Base-by-base conservation (phyloP, 495 filamentous ascomycete genomes). In the Penicillium antarcticum region DNA sequence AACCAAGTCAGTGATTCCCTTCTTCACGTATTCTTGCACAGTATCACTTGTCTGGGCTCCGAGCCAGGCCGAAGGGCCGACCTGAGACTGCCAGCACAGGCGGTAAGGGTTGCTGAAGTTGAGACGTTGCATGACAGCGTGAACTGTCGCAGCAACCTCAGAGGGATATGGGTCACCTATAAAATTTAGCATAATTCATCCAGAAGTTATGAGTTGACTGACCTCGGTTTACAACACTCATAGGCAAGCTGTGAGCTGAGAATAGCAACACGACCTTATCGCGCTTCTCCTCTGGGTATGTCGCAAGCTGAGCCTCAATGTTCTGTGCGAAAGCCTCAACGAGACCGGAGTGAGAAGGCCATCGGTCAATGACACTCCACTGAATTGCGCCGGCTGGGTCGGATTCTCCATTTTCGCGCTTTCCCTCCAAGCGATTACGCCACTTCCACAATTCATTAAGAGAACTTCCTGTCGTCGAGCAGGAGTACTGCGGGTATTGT, bases 401-500 rank as follows among this genome's bases (percentile, higher is more conserved):
- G 18, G 70, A 66, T 52, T 73, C 72, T 18, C 72, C 76, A 34
- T 75, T 71, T 23, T 67, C 66, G 37, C 76, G 74, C 70, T 88
- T 89, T 6, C 87, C 87, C 74, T 99, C 95, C 51, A 97, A 69
- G 53, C 91, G 82, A 58, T 87, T 87, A 50, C 91, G 78, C 88
- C 91, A 95, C 70, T 92, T 95, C 95, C 95, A 99, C 36, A 99
- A 66, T 72, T 99, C 95, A 61, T 97, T 99, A 45, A 99, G 68
- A 40, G 88, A 94, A 70, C 90, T 95, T 32, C 95, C 95, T 1
- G 95, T 99, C 6, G 95, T 99, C 19, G 90, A 95, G 71, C 95
- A 99, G n/a, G 88, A 94, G 66, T 99, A 99, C 65, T 99, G 95
- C 17, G 95, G 95, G 59, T 99, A 99, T 66, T 99, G 95, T 4